Conservation (phyloP, 192 early-diverging fungal species). For the Backusella australiensis region DNA sequence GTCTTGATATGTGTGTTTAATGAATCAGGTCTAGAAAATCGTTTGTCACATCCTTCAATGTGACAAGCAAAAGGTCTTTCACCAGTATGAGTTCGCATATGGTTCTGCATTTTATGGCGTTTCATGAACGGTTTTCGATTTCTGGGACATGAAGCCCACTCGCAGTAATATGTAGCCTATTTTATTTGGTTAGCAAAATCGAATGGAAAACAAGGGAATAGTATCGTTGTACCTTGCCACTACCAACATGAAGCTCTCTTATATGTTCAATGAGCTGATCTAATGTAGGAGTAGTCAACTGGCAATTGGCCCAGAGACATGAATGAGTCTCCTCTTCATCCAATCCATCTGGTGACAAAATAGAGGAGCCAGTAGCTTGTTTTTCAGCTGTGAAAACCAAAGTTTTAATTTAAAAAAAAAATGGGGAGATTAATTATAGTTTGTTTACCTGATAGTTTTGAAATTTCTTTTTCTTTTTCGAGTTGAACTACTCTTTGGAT, state of each 20-base stretch:
- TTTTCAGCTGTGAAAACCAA: neutral
- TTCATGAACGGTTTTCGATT: constrained; percentile 61
- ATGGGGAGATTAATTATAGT: neutral
- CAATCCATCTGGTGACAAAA: neutral
- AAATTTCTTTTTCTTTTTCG: constrained; percentile 18
- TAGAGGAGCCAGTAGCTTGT: neutral
- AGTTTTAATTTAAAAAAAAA: neutral
- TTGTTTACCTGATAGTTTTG: constrained; percentile 3
- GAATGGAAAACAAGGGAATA: neutral
- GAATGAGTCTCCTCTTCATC: constrained; percentile 5
- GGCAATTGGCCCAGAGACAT: constrained; percentile 12
- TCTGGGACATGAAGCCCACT: constrained; percentile 43
- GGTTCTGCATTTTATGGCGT: constrained; percentile 66
- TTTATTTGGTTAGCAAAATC: neutral
- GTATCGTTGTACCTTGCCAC: constrained; percentile 45
- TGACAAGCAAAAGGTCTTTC: constrained; percentile 68
- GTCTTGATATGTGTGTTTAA: constrained; percentile 63
- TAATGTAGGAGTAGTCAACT: neutral
- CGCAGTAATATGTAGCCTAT: constrained; percentile 44
- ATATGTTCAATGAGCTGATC: constrained; percentile 43
- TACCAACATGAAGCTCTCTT: constrained; percentile 48
- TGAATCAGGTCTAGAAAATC: constrained; percentile 70
- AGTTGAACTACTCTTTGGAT: constrained; percentile 24
- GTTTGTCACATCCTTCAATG: constrained; percentile 58
- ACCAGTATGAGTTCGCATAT: constrained; percentile 71